phyloP scores from a whole-genome alignment of 768 basidiomycete species.

The Russula virescens region DNA sequence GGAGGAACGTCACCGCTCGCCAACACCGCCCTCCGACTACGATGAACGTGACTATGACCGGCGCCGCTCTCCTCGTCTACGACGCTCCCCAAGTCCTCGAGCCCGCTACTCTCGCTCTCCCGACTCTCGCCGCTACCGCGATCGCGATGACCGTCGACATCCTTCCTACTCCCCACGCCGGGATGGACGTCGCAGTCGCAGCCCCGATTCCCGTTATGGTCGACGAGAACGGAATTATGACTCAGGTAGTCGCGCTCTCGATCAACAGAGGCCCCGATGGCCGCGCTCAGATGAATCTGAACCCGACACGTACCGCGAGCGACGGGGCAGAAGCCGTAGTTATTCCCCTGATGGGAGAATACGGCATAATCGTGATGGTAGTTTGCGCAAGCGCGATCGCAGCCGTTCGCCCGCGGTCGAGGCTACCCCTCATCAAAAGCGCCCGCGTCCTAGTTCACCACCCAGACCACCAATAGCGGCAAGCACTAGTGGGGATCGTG shows the following conservation, averaged over 20 bases:
- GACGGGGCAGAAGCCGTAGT: slow-evolving; percentile 29
- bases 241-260: slow-evolving; percentile 26
- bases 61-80: slow-evolving; percentile 29
- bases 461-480: slow-evolving; percentile 26
- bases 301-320: slow-evolving; percentile 28
- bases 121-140: slow-evolving; percentile 31
- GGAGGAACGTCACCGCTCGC: slow-evolving; percentile 26
- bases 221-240: slow-evolving; percentile 24
- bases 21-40: slow-evolving; percentile 29
- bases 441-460: slow-evolving; percentile 42
- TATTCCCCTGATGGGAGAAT: slow-evolving; percentile 23
- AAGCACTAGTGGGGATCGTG: slow-evolving; percentile 47
- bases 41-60: slow-evolving; percentile 32
- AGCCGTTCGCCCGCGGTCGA: slow-evolving; percentile 34
- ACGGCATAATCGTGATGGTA: slow-evolving; percentile 25
- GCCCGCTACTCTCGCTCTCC: slow-evolving; percentile 47
- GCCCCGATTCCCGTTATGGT: slow-evolving; percentile 13
- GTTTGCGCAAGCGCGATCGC: slow-evolving; percentile 37
- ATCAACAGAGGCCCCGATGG: slow-evolving; percentile 37
- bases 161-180: slow-evolving; percentile 29
- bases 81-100: slow-evolving; percentile 42
- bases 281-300: slow-evolving; percentile 51
- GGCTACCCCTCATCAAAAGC: slow-evolving; percentile 38
- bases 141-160: slow-evolving; percentile 19
- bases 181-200: slow-evolving; percentile 26